phyloP scores from a whole-genome alignment of 1,139 yeast species.

The Candida sp. region DNA sequence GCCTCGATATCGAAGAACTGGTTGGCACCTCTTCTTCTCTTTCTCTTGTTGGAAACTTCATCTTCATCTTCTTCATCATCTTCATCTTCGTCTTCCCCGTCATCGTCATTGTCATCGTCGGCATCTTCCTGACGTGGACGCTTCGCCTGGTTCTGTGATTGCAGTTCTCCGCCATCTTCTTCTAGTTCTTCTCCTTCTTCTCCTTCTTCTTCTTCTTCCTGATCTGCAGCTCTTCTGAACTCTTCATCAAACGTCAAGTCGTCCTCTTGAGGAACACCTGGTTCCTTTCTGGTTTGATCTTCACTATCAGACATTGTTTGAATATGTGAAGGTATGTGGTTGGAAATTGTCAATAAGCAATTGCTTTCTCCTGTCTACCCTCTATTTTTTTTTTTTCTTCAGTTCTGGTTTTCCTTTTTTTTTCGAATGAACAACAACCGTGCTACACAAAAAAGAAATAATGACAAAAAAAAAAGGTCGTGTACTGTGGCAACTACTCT shows the following conservation, averaged over 20 bases:
- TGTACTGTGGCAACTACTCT: slow-evolving; percentile 15
- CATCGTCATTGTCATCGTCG: slow-evolving; percentile 20
- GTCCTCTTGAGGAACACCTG: slow-evolving; percentile 7
- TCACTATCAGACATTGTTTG: slow-evolving; percentile 12
- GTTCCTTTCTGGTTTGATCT: slow-evolving; percentile 1
- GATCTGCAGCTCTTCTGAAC: slow-evolving; percentile 15
- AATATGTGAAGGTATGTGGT: too few relatives aligned
- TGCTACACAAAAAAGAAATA: too few relatives aligned
- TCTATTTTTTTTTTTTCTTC: slow-evolving; percentile 1
- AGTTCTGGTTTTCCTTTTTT: slow-evolving; percentile 1
- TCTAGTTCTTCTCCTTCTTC: too few relatives aligned
- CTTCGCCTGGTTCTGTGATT: neutral
- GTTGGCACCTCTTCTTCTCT: slow-evolving; percentile 76
- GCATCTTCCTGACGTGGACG: slow-evolving; percentile 5
- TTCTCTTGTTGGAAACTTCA: slow-evolving; percentile 46
- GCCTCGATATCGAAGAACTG: slow-evolving; percentile 99
- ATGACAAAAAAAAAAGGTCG: slow-evolving; percentile 1
- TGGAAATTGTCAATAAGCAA: too few relatives aligned
- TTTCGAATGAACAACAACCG: slow-evolving; percentile 2
- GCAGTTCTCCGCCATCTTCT: too few relatives aligned
- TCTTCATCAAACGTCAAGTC: slow-evolving; percentile 18
- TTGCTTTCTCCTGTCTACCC: too few relatives aligned
- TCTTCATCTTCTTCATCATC: slow-evolving; percentile 58
- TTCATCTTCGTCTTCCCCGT: slow-evolving; percentile 65
- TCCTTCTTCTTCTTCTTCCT: slow-evolving; percentile 10